phyloP scores from a whole-genome alignment of 2,329 filamentous ascomycete genomes.

The Cercospora sesami region DNA sequence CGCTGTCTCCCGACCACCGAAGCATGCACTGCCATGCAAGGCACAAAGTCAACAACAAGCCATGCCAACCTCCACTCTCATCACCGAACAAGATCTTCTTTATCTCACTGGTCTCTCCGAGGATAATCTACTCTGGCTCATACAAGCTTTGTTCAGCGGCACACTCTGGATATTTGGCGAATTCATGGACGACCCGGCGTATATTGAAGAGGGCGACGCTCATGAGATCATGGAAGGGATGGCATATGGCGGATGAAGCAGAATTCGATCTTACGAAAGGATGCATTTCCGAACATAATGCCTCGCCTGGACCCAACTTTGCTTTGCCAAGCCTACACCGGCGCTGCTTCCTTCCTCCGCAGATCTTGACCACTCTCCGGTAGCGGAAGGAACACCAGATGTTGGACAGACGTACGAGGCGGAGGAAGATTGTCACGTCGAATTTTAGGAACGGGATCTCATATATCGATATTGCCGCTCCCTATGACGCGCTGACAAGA shows the following conservation, averaged over 20 bases:
- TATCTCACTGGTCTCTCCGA: constrained; percentile 13
- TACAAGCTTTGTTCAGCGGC: constrained; percentile 20
- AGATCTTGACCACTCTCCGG: background rate
- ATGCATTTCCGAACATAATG: background rate
- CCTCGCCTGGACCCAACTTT: background rate
- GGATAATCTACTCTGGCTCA: constrained; percentile 18
- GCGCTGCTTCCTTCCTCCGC: background rate
- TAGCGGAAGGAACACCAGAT: background rate
- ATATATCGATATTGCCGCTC: background rate
- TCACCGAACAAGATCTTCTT: constrained; percentile 19
- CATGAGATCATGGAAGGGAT: constrained; percentile 15
- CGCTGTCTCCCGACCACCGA: background rate
- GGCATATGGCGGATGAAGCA: constrained; percentile 6
- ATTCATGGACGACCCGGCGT: constrained; percentile 15
- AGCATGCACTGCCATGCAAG: background rate
- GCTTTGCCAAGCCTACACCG: background rate
- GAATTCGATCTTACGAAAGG: background rate
- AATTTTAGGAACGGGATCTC: background rate
- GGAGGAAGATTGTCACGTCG: background rate
- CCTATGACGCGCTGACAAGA: background rate
- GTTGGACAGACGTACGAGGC: background rate
- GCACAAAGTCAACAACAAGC: background rate
- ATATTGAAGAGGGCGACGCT: constrained; percentile 5
- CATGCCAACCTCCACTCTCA: constrained; percentile 10
- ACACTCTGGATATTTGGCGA: constrained; percentile 24